Evolutionary conservation across 495 filamentous ascomycete species (phyloP).

Genomic region (Niebla homalea): DNA sequence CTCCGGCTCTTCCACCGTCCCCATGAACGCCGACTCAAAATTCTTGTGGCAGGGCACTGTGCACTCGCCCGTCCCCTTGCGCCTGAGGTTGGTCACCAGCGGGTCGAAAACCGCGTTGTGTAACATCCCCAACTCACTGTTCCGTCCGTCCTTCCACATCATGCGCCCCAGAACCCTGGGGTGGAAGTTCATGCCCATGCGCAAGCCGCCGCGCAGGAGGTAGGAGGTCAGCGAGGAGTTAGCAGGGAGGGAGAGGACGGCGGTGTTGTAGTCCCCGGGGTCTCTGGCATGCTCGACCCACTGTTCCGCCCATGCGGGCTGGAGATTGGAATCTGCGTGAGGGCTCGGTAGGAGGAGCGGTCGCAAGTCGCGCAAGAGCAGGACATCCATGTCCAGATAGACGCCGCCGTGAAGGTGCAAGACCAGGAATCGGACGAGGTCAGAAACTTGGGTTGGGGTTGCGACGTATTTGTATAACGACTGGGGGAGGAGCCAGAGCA

Average conservation of each 20-base stretch:
- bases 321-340: conserved; percentile 14
- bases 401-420: conserved; percentile 41
- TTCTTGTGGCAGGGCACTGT: conserved; percentile 42
- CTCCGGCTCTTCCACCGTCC: conserved; percentile 24
- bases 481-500: conserved; percentile 6
- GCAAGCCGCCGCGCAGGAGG: conserved; percentile 39
- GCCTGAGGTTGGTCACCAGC: conserved; percentile 45
- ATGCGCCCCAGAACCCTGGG: conserved; percentile 40
- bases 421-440: conserved; percentile 41
- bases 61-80: conserved; percentile 36
- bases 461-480: conserved; percentile 13
- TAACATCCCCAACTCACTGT: conserved; percentile 40
- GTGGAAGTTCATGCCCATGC: conserved; percentile 48
- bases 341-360: conserved; percentile 33
- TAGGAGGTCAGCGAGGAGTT: conserved; percentile 43
- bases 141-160: conserved; percentile 41
- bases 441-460: conserved; percentile 28
- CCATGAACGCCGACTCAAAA: conserved; percentile 37
- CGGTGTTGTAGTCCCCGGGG: conserved; percentile 46
- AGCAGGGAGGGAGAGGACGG: conserved; percentile 41
- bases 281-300: conserved; percentile 38
- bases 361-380: conserved; percentile 42
- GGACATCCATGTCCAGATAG: conserved; percentile 46
- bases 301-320: conserved; percentile 40
- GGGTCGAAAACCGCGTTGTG: conserved; percentile 45